phyloP scores from a whole-genome alignment of 345 rosid genomes.

The Microthlaspi erraticum region DNA sequence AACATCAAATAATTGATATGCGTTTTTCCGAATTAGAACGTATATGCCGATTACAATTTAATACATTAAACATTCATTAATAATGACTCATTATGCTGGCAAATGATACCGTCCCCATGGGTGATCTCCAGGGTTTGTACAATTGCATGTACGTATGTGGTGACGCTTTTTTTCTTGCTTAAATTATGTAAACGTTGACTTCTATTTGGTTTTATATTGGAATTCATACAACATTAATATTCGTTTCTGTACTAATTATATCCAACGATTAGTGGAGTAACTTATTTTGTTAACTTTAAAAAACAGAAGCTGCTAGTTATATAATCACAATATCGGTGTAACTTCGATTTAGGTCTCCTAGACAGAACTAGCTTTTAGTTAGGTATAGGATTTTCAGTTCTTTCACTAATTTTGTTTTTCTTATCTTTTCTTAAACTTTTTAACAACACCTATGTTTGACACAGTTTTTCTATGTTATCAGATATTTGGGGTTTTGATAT shows the following conservation, averaged over 20 bases:
- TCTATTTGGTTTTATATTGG: conserved; percentile 6
- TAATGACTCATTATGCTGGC: conserved; percentile 17
- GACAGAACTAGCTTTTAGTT: neutral
- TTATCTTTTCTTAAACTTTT: no score
- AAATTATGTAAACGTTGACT: conserved; percentile 29
- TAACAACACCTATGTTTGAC: neutral
- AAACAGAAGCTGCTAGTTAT: neutral
- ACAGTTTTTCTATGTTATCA: no score
- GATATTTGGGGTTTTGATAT: neutral
- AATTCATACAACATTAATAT: neutral
- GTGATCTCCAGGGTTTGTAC: neutral
- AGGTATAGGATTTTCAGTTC: neutral
- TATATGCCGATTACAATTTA: neutral
- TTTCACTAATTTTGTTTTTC: neutral
- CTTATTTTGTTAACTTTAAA: neutral
- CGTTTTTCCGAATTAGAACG: neutral
- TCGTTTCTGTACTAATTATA: neutral
- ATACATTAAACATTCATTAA: conserved; percentile 10
- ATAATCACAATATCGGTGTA: neutral
- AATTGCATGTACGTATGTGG: conserved; percentile 28
- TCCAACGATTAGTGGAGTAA: neutral
- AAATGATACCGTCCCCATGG: conserved; percentile 23
- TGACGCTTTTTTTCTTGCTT: conserved; percentile 30
- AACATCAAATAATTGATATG: neutral
- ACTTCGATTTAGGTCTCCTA: neutral